Evolutionary conservation across 2,329 filamentous ascomycete species (phyloP), one percentile per base, ranked within the genome.

Genomic region (Fusarium concolor): DNA sequence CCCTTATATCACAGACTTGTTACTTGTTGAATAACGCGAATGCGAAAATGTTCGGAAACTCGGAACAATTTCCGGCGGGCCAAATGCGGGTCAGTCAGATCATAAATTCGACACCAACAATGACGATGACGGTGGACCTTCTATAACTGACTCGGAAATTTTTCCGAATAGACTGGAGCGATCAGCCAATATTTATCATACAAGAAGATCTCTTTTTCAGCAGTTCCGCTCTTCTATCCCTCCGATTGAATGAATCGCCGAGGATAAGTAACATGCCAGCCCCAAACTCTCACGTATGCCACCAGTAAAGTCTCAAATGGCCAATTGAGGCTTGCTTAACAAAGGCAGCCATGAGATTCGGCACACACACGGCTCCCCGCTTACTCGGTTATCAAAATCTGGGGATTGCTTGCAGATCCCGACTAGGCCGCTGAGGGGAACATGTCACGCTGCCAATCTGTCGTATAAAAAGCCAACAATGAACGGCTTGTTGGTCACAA

Each of bases 331-430:
- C 12, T 12, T 20, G 28, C 37, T 43, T 47, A 42, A 43, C 33
- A 41, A 62, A 29, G 49, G 42, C 20, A 28, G 18, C 42, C n/a
- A 26, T 63, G 29, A 49, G 49, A 56, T 56, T 42, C 59, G 59
- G 59, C 58, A 47, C 49, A 20, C 12, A 17, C 49, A 20, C 12
- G 18, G 28, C 60, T 63, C 37, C 59, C 57, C 59, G 59, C 59
- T 62, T 62, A 49, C 28, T 62, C 59, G 59, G 57, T 38, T 46
- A 47, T 47, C 15, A 28, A n/a, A 24, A 29, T 26, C 24, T 56
- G 49, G 31, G 12, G 26, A 43, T 56, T 38, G 8, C 22, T 22
- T 38, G 31, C 49, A 62, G 58, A 63, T 62, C 37, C 42, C 49
- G 42, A 29, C 12, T 3, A 15, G 20, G 37, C 31, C 31, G 15